Evolutionary conservation across 495 filamentous ascomycete species (phyloP), one percentile per base, ranked within the genome.

Genomic region (Cudoniella acicularis): DNA sequence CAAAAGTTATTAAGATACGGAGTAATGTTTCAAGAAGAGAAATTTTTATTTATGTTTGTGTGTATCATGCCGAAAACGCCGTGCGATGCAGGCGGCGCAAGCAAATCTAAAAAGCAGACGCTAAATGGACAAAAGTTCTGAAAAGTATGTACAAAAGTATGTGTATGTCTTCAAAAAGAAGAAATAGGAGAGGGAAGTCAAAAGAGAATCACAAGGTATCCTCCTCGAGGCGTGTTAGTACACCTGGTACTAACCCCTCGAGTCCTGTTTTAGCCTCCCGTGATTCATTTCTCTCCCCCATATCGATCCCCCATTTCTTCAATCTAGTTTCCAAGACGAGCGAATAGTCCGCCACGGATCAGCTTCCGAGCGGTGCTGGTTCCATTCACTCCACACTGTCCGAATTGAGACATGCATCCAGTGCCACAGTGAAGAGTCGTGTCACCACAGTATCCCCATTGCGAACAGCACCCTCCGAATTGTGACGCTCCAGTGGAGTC

Each of bases 401-500:
- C 63, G 48, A 56, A 59, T 1, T 2, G 50, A 47, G 45, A 23
- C 26, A 23, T 21, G 40, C 63, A 66, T 24, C 63, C 63, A 25
- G 24, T 51, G 3, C 55, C 59, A 21, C 54, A 57, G 41, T 54
- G 57, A n/a, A 26, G 10, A 13, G 41, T 4, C 25, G 53, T 57
- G 20, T n/a, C 23, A 18, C 60, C 60, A 24, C 60, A 62, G 22
- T 41, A 62, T 2, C 60, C 60, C 4, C 17, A 57, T 17, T 52
- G 18, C 1, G 54, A 57, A 18, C 60, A 62, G n/a, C 60, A 62
- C 0, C 2, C 11, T 0, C 54, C 54, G 41, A 27, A 51, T 6
- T 1, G 21, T 11, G 49, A 46, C n/a, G 47, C 54, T 3, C 24
- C 21, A 13, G 30, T 36, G 13, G 6, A 4, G 30, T 36, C 30